Evolutionary conservation across 1,284 basidiomycete genomes (phyloP).

Genomic region (Naganishia cerealis): DNA sequence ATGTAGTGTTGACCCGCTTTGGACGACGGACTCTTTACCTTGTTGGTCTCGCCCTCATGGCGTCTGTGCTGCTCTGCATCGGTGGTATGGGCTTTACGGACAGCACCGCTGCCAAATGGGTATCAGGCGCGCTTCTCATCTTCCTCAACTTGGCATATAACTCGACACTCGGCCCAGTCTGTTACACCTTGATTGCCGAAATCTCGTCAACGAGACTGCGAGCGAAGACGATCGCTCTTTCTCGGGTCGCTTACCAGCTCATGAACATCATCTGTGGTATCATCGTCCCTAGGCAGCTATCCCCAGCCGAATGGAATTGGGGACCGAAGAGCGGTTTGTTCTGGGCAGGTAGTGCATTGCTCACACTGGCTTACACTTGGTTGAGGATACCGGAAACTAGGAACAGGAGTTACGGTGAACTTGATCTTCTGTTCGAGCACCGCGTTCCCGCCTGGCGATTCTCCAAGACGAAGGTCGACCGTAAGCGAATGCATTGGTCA

Average conservation of each 20-base stretch:
- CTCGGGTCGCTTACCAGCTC: slow-evolving; percentile 55
- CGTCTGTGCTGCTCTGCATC: slow-evolving; percentile 53
- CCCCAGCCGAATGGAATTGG: slow-evolving; percentile 54
- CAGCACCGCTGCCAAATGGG: slow-evolving; percentile 40
- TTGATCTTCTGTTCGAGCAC: slow-evolving; percentile 51
- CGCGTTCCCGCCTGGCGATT: slow-evolving; percentile 50
- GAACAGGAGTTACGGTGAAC: slow-evolving; percentile 42
- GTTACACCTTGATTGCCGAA: slow-evolving; percentile 42
- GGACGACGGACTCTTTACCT: slow-evolving; percentile 57
- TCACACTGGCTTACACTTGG: slow-evolving; percentile 36
- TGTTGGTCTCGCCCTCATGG: slow-evolving; percentile 52
- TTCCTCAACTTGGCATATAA: slow-evolving; percentile 38
- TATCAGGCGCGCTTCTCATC: slow-evolving; percentile 44
- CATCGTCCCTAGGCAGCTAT: slow-evolving; percentile 56
- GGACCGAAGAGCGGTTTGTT: slow-evolving; percentile 53
- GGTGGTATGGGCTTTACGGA: slow-evolving; percentile 52
- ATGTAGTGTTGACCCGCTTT: slow-evolving; percentile 42
- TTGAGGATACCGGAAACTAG: slow-evolving; percentile 39
- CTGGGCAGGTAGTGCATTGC: slow-evolving; percentile 42
- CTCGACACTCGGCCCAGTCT: slow-evolving; percentile 40
- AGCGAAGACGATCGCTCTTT: slow-evolving; percentile 56
- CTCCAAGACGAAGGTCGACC: slow-evolving; percentile 42
- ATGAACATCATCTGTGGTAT: slow-evolving; percentile 52
- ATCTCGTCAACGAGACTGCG: slow-evolving; percentile 50
- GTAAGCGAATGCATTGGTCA: slow-evolving; percentile 24